phyloP scores from a whole-genome alignment of 768 basidiomycete species.

The Strobilomyces dryophilus region DNA sequence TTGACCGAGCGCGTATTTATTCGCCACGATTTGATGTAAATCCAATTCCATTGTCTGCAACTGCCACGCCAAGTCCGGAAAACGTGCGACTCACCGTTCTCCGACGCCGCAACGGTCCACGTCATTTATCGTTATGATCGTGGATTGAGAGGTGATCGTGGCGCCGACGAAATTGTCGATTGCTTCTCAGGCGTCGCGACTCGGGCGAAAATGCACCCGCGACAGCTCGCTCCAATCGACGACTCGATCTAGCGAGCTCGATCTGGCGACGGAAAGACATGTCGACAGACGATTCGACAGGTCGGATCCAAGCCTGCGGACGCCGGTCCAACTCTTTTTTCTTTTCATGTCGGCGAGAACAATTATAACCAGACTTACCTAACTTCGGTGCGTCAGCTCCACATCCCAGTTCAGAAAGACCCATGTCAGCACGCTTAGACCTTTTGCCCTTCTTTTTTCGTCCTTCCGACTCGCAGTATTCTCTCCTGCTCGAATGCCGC shows the following conservation, averaged over 20 bases:
- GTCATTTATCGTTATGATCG: conserved; percentile 5
- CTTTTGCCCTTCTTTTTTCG: not conserved
- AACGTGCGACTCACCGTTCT: not conserved
- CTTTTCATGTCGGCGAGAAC: not conserved
- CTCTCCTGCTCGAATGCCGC: conserved; percentile 39
- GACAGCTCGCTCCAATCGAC: not conserved
- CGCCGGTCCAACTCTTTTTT: not conserved
- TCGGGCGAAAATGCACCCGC: not conserved
- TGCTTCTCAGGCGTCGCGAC: not conserved
- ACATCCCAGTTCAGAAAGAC: conserved; percentile 1
- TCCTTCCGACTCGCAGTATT: not conserved
- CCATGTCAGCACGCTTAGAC: conserved; percentile 5
- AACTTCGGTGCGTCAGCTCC: conserved; percentile 7
- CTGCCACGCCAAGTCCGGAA: not conserved
- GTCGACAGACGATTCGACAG: not conserved
- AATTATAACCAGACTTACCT: conserved; percentile 1
- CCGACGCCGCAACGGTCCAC: not conserved
- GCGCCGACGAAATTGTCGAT: not conserved
- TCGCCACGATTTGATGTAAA: not conserved
- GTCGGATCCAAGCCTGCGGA: not conserved
- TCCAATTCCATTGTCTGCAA: not conserved
- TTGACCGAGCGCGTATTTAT: conserved; percentile 5
- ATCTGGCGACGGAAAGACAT: not conserved
- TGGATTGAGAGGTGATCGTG: conserved; percentile 13
- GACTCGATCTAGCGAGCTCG: not conserved